Base-by-base conservation (phyloP, 768 basidiomycete genomes). In the Termitomyces sp. region DNA sequence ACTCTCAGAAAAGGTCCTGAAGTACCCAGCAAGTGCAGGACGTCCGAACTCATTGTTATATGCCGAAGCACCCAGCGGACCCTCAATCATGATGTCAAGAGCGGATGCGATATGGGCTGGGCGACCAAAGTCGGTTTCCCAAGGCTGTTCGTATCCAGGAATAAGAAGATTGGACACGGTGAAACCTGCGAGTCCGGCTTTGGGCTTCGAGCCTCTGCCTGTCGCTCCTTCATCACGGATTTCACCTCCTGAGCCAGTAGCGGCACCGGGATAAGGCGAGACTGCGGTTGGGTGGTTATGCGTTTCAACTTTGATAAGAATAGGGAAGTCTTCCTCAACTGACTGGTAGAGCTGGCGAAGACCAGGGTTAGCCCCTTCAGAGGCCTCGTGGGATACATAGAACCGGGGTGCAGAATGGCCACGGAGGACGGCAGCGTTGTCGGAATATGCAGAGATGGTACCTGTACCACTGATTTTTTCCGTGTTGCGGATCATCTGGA, bases 21-120 rank as follows among this genome's bases (percentile, higher is more conserved):
- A 98, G 73, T 96, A 98, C 3, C 97, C 97, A 4, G 88, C 73
- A 18, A 99, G 79, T 4, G 88, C 94, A 0, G 97, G 97, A 22
- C 97, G 81, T 2, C 97, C 97, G 64, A 98, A 98, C 70, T 99
- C 96, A 71, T 99, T 96, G 77, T 98, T 98, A 78, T 97, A 99
- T 1, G 94, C 93, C 60, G 88, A 90, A 0, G 94, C 93, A 9
- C 96, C 96, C 24, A 99, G 82, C 0, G 96, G 96, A 0, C 88
- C 96, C 62, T 98, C 94, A 49, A 93, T 77, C 97, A 99, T 98
- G 78, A 98, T 98, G 69, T 98, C 93, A 28, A 97, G 73, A 0
- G 96, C 87, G 22, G 88, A 92, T 5, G 96, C 92, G 66, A 98
- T 95, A 70, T 98, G 95, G 1, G 78, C 66, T 0, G 97, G 97